Evolutionary conservation across 169 alveolate species (phyloP).

Genomic region (Theileria orientalis): DNA sequence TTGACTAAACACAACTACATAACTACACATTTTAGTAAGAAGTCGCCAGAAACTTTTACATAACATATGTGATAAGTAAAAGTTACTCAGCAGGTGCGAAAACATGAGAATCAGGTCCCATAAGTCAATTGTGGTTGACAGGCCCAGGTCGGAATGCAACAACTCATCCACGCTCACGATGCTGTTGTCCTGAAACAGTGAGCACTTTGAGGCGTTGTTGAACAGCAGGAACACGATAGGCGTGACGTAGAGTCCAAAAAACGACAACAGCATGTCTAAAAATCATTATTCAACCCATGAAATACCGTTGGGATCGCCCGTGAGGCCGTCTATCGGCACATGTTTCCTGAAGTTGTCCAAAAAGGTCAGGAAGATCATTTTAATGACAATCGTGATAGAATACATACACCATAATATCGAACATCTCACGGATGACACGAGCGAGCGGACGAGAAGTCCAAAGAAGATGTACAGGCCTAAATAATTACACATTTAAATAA

Average conservation of each 20-base stretch:
- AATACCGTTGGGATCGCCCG: conserved; percentile 12
- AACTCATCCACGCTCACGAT: conserved; percentile 57
- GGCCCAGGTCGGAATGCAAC: conserved; percentile 61
- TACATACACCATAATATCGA: conserved; percentile 59
- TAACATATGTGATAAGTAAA: not conserved
- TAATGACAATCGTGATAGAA: conserved; percentile 39
- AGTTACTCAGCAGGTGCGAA: conserved; percentile 47
- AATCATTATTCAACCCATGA: not conserved
- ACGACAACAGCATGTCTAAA: conserved; percentile 27
- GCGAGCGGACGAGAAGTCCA: conserved; percentile 13
- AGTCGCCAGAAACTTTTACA: not conserved
- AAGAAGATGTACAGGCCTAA: conserved; percentile 35
- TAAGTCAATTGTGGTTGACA: conserved; percentile 51
- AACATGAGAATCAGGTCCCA: conserved; percentile 64
- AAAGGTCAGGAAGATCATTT: conserved; percentile 30
- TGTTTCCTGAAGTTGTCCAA: conserved; percentile 1
- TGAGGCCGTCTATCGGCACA: not conserved
- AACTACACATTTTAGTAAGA: no score
- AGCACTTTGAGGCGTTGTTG: conserved; percentile 41
- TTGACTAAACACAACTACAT: no score
- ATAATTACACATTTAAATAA: not conserved
- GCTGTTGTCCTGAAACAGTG: conserved; percentile 33
- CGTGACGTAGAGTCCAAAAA: conserved; percentile 57
- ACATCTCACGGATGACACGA: conserved; percentile 32
- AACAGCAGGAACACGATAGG: conserved; percentile 54